Percentiles rank a stretch among this genome's conserved stretches.
Evolutionary conservation across 306 rosid species (phyloP).

Genomic region (Citrullus amarus): DNA sequence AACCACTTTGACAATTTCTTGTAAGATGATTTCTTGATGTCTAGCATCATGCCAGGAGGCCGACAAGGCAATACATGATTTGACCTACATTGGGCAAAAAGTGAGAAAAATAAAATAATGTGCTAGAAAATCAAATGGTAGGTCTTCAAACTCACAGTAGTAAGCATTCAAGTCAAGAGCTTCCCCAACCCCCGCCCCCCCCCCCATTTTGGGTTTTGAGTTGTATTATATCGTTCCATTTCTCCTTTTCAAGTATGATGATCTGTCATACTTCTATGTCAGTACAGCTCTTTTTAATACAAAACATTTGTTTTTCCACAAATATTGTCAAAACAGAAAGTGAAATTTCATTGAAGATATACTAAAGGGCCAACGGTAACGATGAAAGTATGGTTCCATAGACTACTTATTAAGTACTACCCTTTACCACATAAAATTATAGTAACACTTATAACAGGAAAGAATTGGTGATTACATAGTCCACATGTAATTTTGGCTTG

Average conservation of each 20-base stretch:
- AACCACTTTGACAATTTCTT: slow-evolving; percentile 91
- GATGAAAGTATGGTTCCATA: background rate
- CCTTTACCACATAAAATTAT: background rate
- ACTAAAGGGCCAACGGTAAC: background rate
- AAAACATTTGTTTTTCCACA: background rate
- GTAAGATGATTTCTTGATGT: slow-evolving; percentile 84
- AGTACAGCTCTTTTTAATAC: background rate
- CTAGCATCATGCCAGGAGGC: slow-evolving; percentile 69
- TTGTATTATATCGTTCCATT: background rate
- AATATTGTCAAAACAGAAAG: background rate
- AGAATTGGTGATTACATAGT: background rate
- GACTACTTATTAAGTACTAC: background rate
- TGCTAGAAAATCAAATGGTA: background rate
- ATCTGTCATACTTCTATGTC: background rate
- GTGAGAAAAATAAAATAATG: background rate
- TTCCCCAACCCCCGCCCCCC: too few species aligned
- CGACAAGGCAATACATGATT: slow-evolving; percentile 81
- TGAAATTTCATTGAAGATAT: background rate
- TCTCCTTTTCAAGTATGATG: background rate
- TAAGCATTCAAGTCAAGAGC: background rate
- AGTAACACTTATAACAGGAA: background rate
- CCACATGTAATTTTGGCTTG: too few species aligned
- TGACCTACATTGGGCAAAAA: slow-evolving; percentile 42
- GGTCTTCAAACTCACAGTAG: background rate
- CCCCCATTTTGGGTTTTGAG: background rate